phyloP scores from a whole-genome alignment of 2,329 filamentous ascomycete genomes.

The Talaromyces sp. region DNA sequence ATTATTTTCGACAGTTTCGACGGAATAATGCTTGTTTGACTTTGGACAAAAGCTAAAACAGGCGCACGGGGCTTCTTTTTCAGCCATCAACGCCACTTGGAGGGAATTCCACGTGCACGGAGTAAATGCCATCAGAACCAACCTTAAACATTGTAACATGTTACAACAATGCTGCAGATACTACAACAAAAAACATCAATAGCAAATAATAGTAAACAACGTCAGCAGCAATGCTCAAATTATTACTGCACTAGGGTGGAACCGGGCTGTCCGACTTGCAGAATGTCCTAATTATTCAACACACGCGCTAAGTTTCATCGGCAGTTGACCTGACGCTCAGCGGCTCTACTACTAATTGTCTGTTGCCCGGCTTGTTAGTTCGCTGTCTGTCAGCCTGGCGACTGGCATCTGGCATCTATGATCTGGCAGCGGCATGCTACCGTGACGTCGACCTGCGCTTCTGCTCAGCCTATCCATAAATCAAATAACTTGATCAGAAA shows the following conservation, averaged over 20 bases:
- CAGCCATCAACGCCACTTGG: neutral
- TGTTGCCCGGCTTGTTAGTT: too few species aligned
- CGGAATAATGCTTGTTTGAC: neutral
- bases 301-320: neutral
- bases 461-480: neutral
- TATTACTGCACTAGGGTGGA: too few species aligned
- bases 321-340: too few species aligned
- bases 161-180: neutral
- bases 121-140: neutral
- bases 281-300: neutral
- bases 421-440: neutral
- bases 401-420: too few species aligned
- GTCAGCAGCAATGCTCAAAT: too few species aligned
- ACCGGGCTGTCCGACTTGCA: neutral
- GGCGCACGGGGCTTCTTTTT: neutral
- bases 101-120: neutral
- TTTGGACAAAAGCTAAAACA: neutral
- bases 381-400: too few species aligned
- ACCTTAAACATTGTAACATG: neutral
- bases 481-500: neutral
- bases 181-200: too few species aligned
- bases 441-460: neutral
- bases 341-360: too few species aligned
- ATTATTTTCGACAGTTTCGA: neutral
- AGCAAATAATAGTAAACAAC: too few species aligned